Percentiles rank a stretch among this genome's conserved stretches.
Conservation (phyloP, 345 rosid genomes). For the Syzygium jambos region DNA sequence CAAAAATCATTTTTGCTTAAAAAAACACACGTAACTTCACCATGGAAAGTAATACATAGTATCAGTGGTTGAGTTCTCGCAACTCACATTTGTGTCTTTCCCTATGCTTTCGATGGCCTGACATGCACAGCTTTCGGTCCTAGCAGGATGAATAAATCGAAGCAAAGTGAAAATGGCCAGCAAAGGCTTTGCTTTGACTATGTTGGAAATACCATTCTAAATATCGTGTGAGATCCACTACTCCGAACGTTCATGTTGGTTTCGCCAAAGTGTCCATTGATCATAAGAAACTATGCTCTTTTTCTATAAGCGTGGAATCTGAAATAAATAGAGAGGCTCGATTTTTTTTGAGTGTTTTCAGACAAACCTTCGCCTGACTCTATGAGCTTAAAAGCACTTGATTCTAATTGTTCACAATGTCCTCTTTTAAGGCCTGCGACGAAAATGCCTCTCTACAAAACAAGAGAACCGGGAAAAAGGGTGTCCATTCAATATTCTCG, state of each 20-base stretch:
- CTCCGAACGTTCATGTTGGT: constrained; percentile 84
- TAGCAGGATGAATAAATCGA: not conserved
- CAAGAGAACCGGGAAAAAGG: not conserved
- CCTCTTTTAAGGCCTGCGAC: constrained; percentile 71
- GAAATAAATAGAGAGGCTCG: not conserved
- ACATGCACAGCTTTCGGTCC: not conserved
- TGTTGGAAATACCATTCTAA: constrained; percentile 61
- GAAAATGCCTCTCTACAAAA: constrained; percentile 58
- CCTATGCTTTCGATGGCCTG: constrained; percentile 87
- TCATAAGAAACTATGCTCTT: constrained; percentile 5
- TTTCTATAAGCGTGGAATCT: not conserved
- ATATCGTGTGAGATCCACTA: constrained; percentile 87
- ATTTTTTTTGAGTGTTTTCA: not conserved
- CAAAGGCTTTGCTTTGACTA: not conserved
- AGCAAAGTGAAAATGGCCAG: not conserved
- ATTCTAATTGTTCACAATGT: constrained; percentile 62
- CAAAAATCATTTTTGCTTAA: too few species aligned
- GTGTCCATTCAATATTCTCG: too few species aligned
- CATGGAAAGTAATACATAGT: too few species aligned
- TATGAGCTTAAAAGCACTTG: constrained; percentile 64
- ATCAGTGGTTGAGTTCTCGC: constrained; percentile 6
- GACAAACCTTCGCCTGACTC: constrained; percentile 73
- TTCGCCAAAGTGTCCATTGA: constrained; percentile 83
- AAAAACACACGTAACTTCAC: too few species aligned
- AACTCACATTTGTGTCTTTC: constrained; percentile 25